These are phyloP conservation scores for Rhododendron simsii DNA, from an alignment of 148 eudicot genomes.

Conservation along the genomic window DNA sequence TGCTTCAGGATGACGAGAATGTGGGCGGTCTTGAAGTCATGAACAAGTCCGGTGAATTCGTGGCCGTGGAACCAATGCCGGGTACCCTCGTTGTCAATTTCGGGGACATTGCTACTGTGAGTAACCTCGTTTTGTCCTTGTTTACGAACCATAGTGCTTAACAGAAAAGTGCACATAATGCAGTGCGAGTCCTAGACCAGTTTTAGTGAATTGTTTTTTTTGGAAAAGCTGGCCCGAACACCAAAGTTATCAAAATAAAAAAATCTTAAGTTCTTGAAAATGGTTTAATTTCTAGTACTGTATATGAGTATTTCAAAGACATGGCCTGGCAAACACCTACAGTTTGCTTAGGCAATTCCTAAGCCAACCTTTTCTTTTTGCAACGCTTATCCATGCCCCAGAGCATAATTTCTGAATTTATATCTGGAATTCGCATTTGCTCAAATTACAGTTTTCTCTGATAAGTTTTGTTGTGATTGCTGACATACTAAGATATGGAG, in stretches of 20 bases:
- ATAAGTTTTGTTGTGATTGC: not conserved
- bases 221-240: no score
- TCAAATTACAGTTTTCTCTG: not conserved
- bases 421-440: not conserved
- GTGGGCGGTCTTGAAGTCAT: slow-evolving; percentile 77
- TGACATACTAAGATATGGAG: slow-evolving; percentile 47
- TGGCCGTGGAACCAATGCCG: slow-evolving; percentile 52
- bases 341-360: no score
- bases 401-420: not conserved
- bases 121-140: slow-evolving; percentile 1
- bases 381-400: not conserved
- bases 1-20: slow-evolving; percentile 72
- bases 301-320: no score
- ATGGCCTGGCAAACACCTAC: no score
- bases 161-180: no score
- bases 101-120: slow-evolving; percentile 62
- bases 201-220: no score
- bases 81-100: slow-evolving; percentile 64
- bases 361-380: no score
- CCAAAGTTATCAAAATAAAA: no score
- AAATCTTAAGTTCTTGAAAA: no score
- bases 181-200: no score
- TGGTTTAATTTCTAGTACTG: no score
- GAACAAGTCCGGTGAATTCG: slow-evolving; percentile 41
- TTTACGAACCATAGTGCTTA: not conserved